These are phyloP conservation scores for Pterocarpus macrocarpus DNA, from an alignment of 306 rosid genomes.

Conservation along the genomic window DNA sequence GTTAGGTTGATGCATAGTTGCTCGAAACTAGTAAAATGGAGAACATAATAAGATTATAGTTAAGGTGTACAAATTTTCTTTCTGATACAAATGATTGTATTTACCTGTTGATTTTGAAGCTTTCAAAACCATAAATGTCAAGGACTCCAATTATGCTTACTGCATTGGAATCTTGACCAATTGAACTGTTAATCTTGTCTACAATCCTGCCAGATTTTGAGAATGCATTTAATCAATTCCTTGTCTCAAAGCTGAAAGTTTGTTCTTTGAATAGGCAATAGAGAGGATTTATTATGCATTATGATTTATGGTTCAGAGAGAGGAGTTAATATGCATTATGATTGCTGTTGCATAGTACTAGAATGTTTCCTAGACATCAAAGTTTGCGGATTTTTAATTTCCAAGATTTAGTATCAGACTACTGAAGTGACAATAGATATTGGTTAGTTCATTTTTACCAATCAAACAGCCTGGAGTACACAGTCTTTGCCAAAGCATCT, in stretches of 20 bases:
- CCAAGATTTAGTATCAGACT: slow-evolving; percentile 4
- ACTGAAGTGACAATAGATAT: slow-evolving; percentile 16
- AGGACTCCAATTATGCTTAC: slow-evolving; percentile 85
- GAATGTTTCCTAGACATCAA: slow-evolving; percentile 9
- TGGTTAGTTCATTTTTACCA: slow-evolving; percentile 60
- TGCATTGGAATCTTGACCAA: slow-evolving; percentile 87
- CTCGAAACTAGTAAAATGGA: slow-evolving; percentile 71
- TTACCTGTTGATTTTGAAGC: slow-evolving; percentile 91
- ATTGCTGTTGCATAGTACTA: background rate
- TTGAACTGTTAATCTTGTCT: slow-evolving; percentile 85
- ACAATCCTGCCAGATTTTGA: slow-evolving; percentile 75
- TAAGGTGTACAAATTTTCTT: slow-evolving; percentile 13
- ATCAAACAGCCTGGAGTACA: slow-evolving; percentile 80
- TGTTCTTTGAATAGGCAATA: background rate
- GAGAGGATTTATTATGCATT: slow-evolving; percentile 29
- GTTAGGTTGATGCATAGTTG: slow-evolving; percentile 92
- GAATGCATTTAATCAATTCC: slow-evolving; percentile 32
- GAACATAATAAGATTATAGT: slow-evolving; percentile 32
- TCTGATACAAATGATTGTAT: slow-evolving; percentile 4
- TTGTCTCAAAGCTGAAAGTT: slow-evolving; percentile 28
- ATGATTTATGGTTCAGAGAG: background rate
- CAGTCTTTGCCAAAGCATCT: slow-evolving; percentile 86
- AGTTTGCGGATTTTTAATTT: background rate
- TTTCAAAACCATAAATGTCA: slow-evolving; percentile 92
- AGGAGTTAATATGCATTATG: background rate